A percentile compares a stretch with the other conserved stretches of the same genome.
phyloP scores from a whole-genome alignment of 192 early-diverging fungal genomes.

The Coemansia nantahalensis region DNA sequence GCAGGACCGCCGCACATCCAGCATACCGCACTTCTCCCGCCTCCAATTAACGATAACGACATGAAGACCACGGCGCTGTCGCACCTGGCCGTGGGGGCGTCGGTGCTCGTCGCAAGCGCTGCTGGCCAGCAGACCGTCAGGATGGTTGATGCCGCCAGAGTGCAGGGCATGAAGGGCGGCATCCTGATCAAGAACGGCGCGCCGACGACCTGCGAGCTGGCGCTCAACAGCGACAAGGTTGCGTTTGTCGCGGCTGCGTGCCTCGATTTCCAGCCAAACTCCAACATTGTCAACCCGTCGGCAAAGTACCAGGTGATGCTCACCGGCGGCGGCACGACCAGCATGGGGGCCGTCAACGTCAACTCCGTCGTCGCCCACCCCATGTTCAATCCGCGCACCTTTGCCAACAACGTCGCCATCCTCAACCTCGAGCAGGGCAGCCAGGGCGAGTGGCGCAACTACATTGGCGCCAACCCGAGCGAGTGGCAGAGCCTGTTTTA shows the following conservation, averaged over 20 bases:
- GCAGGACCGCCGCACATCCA: no score
- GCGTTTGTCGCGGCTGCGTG: conserved; percentile 43
- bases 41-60: no score
- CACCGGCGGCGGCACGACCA: conserved; percentile 16
- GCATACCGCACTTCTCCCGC: no score
- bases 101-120: conserved; percentile 14
- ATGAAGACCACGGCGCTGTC: conserved; percentile 5
- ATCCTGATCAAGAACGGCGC: conserved; percentile 27
- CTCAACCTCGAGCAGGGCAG: conserved; percentile 12
- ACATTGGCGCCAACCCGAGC: conserved; percentile 35
- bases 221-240: conserved; percentile 36
- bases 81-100: conserved; percentile 4
- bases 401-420: conserved; percentile 43
- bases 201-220: conserved; percentile 39
- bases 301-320: conserved; percentile 31
- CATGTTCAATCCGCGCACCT: conserved; percentile 24
- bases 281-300: conserved; percentile 5
- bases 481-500: conserved; percentile 38
- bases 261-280: conserved; percentile 16
- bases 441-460: conserved; percentile 25
- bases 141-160: conserved; percentile 19
- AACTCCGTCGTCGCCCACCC: conserved; percentile 17
- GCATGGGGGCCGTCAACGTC: conserved; percentile 18
- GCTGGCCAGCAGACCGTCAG: conserved; percentile 39
- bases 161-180: conserved; percentile 17